phyloP scores from a whole-genome alignment of 441 rosid genomes.

The Erodium chrysanthum region DNA sequence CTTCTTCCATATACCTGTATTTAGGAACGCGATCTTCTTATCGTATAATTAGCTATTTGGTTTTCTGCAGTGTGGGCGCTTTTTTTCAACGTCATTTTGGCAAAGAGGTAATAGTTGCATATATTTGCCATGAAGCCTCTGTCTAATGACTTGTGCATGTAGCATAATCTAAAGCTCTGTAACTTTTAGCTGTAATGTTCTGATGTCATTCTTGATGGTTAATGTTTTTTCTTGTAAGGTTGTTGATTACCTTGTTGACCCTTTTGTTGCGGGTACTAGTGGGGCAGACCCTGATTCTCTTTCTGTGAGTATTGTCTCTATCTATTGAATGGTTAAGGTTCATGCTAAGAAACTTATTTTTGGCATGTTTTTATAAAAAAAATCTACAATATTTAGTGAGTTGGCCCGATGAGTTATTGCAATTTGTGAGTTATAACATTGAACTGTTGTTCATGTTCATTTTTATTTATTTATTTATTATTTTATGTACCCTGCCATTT shows the following conservation, averaged over 20 bases:
- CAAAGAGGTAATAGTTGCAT: conserved; percentile 49
- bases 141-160: background rate
- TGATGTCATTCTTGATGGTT: conserved; percentile 12
- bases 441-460: conserved; percentile 16
- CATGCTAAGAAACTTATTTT: background rate
- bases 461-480: conserved; percentile 8
- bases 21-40: conserved; percentile 18
- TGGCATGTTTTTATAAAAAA: background rate
- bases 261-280: conserved; percentile 89
- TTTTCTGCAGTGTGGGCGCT: conserved; percentile 60
- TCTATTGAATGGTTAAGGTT: background rate
- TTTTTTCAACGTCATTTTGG: conserved; percentile 93
- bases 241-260: conserved; percentile 89
- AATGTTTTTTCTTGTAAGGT: conserved; percentile 38
- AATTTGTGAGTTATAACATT: conserved; percentile 12
- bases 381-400: background rate
- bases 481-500: conserved; percentile 17
- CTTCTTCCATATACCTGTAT: background rate
- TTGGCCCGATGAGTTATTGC: conserved; percentile 7
- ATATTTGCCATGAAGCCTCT: conserved; percentile 8
- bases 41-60: conserved; percentile 15
- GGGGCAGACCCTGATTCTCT: conserved; percentile 84
- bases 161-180: conserved; percentile 6
- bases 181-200: conserved; percentile 5
- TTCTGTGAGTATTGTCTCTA: conserved; percentile 55